Percentiles rank a stretch among this genome's conserved stretches.
These are phyloP conservation scores for Plantago elongata DNA, from an alignment of 257 asterid genomes.

Conservation along the genomic window DNA sequence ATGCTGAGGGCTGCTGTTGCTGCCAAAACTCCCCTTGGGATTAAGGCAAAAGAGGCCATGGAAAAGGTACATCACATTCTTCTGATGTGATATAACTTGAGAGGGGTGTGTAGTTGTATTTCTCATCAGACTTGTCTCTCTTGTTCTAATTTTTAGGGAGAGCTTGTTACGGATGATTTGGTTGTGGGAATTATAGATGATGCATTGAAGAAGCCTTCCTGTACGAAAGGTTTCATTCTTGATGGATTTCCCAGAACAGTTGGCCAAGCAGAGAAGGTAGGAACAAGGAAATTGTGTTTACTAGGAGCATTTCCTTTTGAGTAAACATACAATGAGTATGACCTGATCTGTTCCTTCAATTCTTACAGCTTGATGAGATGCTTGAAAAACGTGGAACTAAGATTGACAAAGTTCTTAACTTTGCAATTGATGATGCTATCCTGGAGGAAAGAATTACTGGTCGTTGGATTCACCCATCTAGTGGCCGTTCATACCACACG, in stretches of 20 bases:
- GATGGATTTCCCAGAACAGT: slow-evolving; percentile 98
- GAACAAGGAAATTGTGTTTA: slow-evolving; percentile 17
- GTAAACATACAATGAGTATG: neutral
- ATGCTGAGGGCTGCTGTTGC: slow-evolving; percentile 97
- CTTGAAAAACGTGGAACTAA: slow-evolving; percentile 74
- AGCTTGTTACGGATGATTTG: slow-evolving; percentile 91
- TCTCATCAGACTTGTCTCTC: slow-evolving; percentile 7
- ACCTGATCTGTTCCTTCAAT: slow-evolving; percentile 15
- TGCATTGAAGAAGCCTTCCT: slow-evolving; percentile 86
- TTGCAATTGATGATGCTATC: slow-evolving; percentile 90
- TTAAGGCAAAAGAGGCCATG: slow-evolving; percentile 95
- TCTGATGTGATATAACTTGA: slow-evolving; percentile 3
- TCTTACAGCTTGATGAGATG: slow-evolving; percentile 86
- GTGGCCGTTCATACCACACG: slow-evolving; percentile 84
- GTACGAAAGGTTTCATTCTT: slow-evolving; percentile 93
- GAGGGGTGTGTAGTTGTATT: neutral
- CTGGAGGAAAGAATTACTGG: slow-evolving; percentile 95
- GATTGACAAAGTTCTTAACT: slow-evolving; percentile 87
- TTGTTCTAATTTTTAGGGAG: slow-evolving; percentile 51
- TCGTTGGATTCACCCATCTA: slow-evolving; percentile 98
- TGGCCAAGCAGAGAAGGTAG: slow-evolving; percentile 89
- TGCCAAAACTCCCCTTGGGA: slow-evolving; percentile 86
- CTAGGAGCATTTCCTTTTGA: neutral
- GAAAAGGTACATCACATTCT: slow-evolving; percentile 47
- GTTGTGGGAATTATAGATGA: slow-evolving; percentile 93